Evolutionary conservation across 2,329 filamentous ascomycete species (phyloP).

Genomic region (Colletotrichum sansevieriae): DNA sequence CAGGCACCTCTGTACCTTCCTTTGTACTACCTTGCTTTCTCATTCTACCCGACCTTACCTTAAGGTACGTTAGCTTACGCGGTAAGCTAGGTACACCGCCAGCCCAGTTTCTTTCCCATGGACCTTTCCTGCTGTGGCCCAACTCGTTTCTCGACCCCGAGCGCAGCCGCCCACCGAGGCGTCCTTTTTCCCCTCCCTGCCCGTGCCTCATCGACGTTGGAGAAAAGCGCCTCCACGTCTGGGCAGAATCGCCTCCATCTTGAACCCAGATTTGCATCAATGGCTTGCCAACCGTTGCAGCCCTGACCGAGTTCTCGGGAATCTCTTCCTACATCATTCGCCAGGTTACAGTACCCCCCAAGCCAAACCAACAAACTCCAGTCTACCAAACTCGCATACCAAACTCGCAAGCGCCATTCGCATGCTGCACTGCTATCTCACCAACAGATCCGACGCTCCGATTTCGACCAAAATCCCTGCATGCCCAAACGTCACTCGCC

Average conservation of each 20-base stretch:
- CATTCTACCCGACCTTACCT: background rate
- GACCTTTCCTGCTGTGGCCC: background rate
- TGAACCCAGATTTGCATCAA: constrained; percentile 32
- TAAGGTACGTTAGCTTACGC: background rate
- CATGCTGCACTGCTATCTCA: no score
- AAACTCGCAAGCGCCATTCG: background rate
- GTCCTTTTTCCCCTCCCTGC: constrained; percentile 24
- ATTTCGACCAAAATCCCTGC: background rate
- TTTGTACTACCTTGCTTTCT: background rate
- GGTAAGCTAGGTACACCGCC: no score
- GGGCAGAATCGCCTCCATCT: constrained; percentile 29
- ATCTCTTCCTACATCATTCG: background rate
- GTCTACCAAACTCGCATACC: background rate
- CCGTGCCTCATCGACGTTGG: constrained; percentile 27
- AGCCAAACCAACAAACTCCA: constrained; percentile 12
- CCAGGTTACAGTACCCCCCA: constrained; percentile 31
- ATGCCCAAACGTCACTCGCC: background rate
- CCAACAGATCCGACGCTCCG: background rate
- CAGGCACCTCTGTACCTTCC: background rate
- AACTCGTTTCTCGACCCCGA: constrained; percentile 1
- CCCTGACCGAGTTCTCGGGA: constrained; percentile 33
- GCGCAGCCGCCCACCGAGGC: constrained; percentile 1
- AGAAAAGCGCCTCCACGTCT: constrained; percentile 32
- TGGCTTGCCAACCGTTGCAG: constrained; percentile 39
- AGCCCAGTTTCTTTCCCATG: no score